phyloP scores from a whole-genome alignment of 208 protist species.

The Acanthamoeba castellanii region DNA sequence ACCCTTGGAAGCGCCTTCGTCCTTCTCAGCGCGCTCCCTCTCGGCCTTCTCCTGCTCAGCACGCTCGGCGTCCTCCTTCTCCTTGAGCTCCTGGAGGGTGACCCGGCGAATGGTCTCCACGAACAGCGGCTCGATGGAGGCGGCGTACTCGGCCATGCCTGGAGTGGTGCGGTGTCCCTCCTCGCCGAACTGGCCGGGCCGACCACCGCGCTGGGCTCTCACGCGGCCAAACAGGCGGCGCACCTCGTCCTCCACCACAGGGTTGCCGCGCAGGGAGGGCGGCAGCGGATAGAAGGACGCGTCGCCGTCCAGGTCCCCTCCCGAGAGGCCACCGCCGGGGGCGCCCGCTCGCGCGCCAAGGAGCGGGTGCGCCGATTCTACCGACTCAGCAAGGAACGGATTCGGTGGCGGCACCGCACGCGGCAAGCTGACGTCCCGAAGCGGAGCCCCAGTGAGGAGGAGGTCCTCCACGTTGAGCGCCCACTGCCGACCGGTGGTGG shows the following conservation, averaged over 20 bases:
- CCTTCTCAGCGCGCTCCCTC: slow-evolving; percentile 12
- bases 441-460: not conserved
- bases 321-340: not conserved
- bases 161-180: slow-evolving; percentile 37
- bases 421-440: not conserved
- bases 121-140: slow-evolving; percentile 49
- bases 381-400: slow-evolving; percentile 37
- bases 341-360: not conserved
- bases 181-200: not conserved
- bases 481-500: not conserved
- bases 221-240: slow-evolving; percentile 15
- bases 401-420: not conserved
- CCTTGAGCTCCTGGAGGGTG: slow-evolving; percentile 25
- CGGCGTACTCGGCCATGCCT: slow-evolving; percentile 46
- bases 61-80: slow-evolving; percentile 34
- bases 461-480: slow-evolving; percentile 59
- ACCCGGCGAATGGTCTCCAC: slow-evolving; percentile 35
- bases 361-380: slow-evolving; percentile 24
- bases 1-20: not conserved
- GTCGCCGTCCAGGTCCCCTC: not conserved
- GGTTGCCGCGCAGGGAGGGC: slow-evolving; percentile 21
- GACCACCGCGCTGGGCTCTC: not conserved
- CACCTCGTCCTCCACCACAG: slow-evolving; percentile 52
- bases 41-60: slow-evolving; percentile 9
- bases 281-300: not conserved